A percentile compares a stretch with the other conserved stretches of the same genome.
Evolutionary conservation across 495 filamentous ascomycete species (phyloP).

Genomic region (Pseudoneurospora amorphoporcata): DNA sequence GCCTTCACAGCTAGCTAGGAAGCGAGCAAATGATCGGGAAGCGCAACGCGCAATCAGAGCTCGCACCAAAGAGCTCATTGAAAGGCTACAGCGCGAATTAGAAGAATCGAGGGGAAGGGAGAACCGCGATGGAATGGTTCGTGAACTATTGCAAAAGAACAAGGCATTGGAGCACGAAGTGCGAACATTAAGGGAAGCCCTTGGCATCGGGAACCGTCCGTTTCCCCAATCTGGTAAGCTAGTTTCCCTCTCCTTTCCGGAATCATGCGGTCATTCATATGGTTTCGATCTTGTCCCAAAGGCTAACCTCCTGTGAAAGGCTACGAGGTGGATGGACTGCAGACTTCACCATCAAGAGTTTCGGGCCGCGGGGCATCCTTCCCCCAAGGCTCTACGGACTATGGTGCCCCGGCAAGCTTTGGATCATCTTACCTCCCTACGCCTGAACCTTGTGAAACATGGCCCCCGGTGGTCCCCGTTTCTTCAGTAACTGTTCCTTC

Average conservation of each 20-base stretch:
- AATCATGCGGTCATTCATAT: background rate
- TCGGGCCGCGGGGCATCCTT: slow-evolving; percentile 9
- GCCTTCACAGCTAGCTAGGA: slow-evolving; percentile 62
- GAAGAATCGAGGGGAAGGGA: slow-evolving; percentile 39
- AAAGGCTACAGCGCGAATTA: slow-evolving; percentile 60
- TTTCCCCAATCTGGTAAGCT: slow-evolving; percentile 14
- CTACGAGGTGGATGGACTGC: slow-evolving; percentile 9
- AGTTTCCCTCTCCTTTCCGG: slow-evolving; percentile 5
- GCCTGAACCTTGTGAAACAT: slow-evolving; percentile 24
- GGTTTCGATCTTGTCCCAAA: slow-evolving; percentile 12
- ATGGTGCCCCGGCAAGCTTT: slow-evolving; percentile 8
- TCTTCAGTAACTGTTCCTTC: slow-evolving; percentile 20
- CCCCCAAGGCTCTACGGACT: slow-evolving; percentile 8
- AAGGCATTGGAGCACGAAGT: slow-evolving; percentile 30
- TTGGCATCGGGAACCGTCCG: slow-evolving; percentile 14
- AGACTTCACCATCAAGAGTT: slow-evolving; percentile 1
- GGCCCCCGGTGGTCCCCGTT: slow-evolving; percentile 20
- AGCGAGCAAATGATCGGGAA: slow-evolving; percentile 81
- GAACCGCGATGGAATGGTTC: slow-evolving; percentile 25
- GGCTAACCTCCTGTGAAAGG: slow-evolving; percentile 14
- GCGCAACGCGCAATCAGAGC: slow-evolving; percentile 80
- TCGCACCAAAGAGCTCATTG: slow-evolving; percentile 73
- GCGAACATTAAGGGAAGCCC: slow-evolving; percentile 15
- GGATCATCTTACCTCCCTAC: slow-evolving; percentile 23
- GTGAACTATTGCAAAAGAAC: slow-evolving; percentile 26